These are phyloP conservation scores for Platanus orientalis DNA, from an alignment of 164 flowering plant species.

Conservation along the genomic window DNA sequence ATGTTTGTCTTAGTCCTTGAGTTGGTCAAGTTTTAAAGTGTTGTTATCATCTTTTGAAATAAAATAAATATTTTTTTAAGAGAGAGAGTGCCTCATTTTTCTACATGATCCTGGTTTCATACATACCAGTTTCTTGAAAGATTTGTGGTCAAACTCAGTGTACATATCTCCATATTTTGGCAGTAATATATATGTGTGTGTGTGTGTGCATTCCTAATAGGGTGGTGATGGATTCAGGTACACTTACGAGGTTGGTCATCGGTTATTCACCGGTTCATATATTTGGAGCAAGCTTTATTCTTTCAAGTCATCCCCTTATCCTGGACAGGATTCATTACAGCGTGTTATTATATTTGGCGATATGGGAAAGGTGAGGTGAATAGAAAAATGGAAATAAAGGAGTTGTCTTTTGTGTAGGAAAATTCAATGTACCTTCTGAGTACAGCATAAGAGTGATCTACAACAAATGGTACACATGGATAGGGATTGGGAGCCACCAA, in stretches of 20 bases:
- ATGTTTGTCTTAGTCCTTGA: too few relatives aligned
- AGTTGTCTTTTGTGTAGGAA: background rate
- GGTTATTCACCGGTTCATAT: constrained; percentile 41
- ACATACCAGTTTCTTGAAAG: constrained; percentile 76
- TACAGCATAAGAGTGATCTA: background rate
- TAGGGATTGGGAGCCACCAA: background rate
- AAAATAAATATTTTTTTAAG: too few relatives aligned
- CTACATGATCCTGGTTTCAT: constrained; percentile 90
- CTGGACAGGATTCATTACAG: constrained; percentile 80
- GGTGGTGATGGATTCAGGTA: constrained; percentile 49
- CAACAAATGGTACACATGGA: background rate
- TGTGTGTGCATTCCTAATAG: background rate
- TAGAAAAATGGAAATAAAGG: background rate
- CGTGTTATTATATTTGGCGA: constrained; percentile 78
- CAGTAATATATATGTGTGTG: too few relatives aligned
- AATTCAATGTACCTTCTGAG: background rate
- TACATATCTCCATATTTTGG: too few relatives aligned
- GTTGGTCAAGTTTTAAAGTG: too few relatives aligned
- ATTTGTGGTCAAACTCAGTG: constrained; percentile 77
- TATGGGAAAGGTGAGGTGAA: constrained; percentile 69
- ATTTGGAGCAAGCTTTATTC: constrained; percentile 65
- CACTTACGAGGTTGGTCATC: constrained; percentile 69
- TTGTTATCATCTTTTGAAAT: too few relatives aligned
- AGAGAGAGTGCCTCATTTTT: too few relatives aligned
- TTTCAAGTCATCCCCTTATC: constrained; percentile 72